phyloP scores from a whole-genome alignment of 768 basidiomycete genomes.

The Rhodotorula diobovata region DNA sequence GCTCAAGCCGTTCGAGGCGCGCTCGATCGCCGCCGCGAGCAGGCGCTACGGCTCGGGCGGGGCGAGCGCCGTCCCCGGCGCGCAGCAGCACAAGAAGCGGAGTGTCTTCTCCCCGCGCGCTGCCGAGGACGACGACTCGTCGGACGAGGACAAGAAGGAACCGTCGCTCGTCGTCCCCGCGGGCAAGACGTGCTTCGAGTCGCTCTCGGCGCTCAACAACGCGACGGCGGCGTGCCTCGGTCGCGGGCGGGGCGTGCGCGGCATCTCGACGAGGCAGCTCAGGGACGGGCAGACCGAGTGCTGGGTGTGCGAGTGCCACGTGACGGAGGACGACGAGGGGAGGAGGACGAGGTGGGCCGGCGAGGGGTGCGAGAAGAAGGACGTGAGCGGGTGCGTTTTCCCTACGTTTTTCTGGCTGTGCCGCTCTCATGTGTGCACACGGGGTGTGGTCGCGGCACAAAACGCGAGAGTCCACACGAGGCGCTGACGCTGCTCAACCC shows the following conservation, averaged over 20 bases:
- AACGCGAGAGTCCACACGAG: no score
- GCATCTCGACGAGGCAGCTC: conserved; percentile 3
- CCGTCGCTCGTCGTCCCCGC: conserved; percentile 21
- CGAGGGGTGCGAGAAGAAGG: conserved; percentile 40
- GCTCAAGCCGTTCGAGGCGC: conserved; percentile 23
- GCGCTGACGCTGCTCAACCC: no score
- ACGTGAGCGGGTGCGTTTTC: conserved; percentile 23
- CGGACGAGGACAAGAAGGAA: background rate
- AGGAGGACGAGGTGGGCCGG: conserved; percentile 31
- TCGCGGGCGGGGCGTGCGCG: conserved; percentile 22
- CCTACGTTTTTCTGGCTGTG: no score
- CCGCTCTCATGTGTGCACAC: no score
- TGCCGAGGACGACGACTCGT: background rate
- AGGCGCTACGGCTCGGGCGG: background rate
- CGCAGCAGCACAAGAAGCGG: background rate
- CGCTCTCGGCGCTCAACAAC: conserved; percentile 10
- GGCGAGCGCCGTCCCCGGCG: background rate
- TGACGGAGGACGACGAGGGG: conserved; percentile 23
- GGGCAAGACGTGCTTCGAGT: conserved; percentile 21
- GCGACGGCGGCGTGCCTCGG: conserved; percentile 27
- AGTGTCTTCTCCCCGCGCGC: conserved; percentile 5
- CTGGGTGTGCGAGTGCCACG: conserved; percentile 37
- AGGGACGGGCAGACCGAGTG: conserved; percentile 3
- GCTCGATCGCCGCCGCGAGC: background rate
- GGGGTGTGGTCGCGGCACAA: no score